Conservation (phyloP, 192 early-diverging fungal species). For the Chytriomyces sp. region DNA sequence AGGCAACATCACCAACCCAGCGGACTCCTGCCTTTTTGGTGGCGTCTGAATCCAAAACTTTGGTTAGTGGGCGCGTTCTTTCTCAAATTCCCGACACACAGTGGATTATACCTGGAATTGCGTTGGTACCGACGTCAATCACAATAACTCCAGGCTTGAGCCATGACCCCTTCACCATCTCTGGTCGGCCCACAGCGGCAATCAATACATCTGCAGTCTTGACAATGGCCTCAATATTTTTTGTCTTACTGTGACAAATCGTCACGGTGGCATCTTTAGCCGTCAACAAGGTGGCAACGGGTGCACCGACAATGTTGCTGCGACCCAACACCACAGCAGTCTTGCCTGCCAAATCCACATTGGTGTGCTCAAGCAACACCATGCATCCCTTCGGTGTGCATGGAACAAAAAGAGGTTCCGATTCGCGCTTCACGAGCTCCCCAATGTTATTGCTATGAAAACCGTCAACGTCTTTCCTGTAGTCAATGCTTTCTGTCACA, state of each 20-base stretch:
- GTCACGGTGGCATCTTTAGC: slow-evolving; percentile 88
- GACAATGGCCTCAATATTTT: slow-evolving; percentile 75
- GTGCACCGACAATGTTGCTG: slow-evolving; percentile 94
- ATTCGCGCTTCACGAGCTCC: slow-evolving; percentile 78
- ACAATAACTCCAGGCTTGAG: slow-evolving; percentile 91
- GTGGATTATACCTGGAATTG: slow-evolving; percentile 47
- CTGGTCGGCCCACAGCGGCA: slow-evolving; percentile 81
- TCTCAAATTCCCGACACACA: background rate
- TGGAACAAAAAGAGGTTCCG: slow-evolving; percentile 82
- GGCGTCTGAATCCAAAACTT: slow-evolving; percentile 49
- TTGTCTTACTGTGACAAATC: slow-evolving; percentile 87
- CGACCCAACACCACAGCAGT: slow-evolving; percentile 92
- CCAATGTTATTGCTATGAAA: slow-evolving; percentile 96
- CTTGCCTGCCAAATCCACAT: slow-evolving; percentile 76
- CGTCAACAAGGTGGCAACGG: slow-evolving; percentile 81
- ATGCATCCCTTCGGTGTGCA: slow-evolving; percentile 96
- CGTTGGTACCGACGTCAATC: slow-evolving; percentile 98
- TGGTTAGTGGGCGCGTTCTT: background rate
- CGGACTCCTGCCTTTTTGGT: slow-evolving; percentile 89
- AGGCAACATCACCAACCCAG: slow-evolving; percentile 95
- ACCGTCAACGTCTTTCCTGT: slow-evolving; percentile 96
- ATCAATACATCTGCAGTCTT: slow-evolving; percentile 85
- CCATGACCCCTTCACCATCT: slow-evolving; percentile 90
- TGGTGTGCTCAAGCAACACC: slow-evolving; percentile 66
- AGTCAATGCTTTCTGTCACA: slow-evolving; percentile 83